Evolutionary conservation across 331 rosid genomes (phyloP), one percentile per base, ranked within the genome.

Genomic region (Telfairia occidentalis): DNA sequence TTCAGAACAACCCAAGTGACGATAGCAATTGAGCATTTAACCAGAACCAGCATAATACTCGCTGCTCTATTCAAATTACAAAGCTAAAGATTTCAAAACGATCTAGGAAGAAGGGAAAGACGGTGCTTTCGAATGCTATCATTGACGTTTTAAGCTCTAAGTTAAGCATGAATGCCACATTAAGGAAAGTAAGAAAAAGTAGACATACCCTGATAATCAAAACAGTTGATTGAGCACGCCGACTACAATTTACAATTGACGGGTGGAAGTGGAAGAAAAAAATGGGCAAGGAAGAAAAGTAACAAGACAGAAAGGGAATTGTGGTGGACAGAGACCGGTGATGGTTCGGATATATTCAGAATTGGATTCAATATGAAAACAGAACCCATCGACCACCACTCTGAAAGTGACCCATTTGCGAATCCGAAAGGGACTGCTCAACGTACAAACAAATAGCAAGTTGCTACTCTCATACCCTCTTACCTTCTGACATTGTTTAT

Each of bases 391-490:
- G 43, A 65, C 83, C 80, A 83, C 84, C 86, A 71, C 50, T 76
- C 81, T 19, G 92, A 91, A 77, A 90, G 89, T 78, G 69, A 79
- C 83, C 70, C 72, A 54, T 84, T 79, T 54, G 78, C 94, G 77
- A 78, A 81, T 77, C 59, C 61, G 88, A 91, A 75, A 80, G 86
- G 13, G 88, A 87, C 90, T 77, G 81, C 77, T 65, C 85, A 90
- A 83, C 89, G 26, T 55, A 49, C 65, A 67, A 67, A 53, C 72
- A 35, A 74, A 78, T 4, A 58, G 5, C 67, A 32, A 57, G 65
- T 65, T 54, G 26, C 35, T 66, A 15, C 26, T 79, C 26, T 74
- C 23, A 30, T 38, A 30, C 34, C 5, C 19, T 42, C 45, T 59
- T 38, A 43, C 40, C 38, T 49, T 58, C 73, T 34, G 75, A 37